phyloP scores from a whole-genome alignment of 164 flowering plant genomes.

The Sextonia rubra region DNA sequence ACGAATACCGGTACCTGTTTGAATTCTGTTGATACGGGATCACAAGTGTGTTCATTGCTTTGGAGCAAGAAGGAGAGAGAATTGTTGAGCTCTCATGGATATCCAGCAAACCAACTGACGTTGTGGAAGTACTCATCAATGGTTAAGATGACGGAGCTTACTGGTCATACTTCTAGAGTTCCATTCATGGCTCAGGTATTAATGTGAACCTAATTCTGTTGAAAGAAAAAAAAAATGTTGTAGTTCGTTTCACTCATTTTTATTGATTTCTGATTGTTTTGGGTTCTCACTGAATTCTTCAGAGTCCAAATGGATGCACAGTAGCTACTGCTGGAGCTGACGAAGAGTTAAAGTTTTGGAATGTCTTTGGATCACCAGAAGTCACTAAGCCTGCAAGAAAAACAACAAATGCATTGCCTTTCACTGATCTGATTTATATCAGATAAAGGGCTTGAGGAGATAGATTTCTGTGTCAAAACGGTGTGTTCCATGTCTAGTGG shows the following conservation, averaged over 20 bases:
- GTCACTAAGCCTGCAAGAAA: constrained; percentile 25
- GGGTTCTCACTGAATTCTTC: constrained; percentile 1
- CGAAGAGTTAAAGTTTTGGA: constrained; percentile 49
- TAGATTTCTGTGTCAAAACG: not conserved
- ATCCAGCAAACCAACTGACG: constrained; percentile 54
- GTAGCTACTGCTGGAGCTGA: constrained; percentile 53
- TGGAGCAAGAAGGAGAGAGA: constrained; percentile 63
- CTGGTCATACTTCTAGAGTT: constrained; percentile 61
- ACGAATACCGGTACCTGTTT: constrained; percentile 56
- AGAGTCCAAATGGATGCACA: constrained; percentile 59
- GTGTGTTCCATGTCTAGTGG: too few relatives aligned
- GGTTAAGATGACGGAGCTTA: constrained; percentile 60
- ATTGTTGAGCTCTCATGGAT: constrained; percentile 59
- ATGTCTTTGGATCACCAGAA: constrained; percentile 43
- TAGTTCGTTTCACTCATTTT: not conserved
- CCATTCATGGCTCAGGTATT: constrained; percentile 60
- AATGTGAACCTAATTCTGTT: not conserved
- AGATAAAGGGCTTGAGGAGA: constrained; percentile 15
- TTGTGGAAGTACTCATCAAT: constrained; percentile 68
- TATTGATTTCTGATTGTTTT: not conserved
- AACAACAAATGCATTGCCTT: constrained; percentile 37
- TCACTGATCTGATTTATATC: constrained; percentile 37
- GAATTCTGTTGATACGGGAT: constrained; percentile 61
- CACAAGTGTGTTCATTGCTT: constrained; percentile 56
- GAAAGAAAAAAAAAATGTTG: not conserved